A percentile compares a stretch with the other conserved stretches of the same genome.
Conservation (phyloP, 371 early-diverging fungal species). For the Actinomucor elegans region DNA sequence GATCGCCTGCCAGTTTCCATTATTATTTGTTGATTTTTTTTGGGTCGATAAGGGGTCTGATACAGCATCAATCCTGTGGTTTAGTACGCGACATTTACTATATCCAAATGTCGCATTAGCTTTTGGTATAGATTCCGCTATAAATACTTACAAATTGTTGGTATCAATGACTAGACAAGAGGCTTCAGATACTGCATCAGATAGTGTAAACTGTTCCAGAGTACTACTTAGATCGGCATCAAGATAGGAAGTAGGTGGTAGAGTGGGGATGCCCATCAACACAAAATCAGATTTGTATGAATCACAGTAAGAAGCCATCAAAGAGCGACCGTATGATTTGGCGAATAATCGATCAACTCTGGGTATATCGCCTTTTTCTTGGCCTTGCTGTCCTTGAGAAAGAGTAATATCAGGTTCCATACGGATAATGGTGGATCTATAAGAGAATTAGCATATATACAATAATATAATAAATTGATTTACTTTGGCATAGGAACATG, state of each 20-base stretch:
- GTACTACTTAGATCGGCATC: slow-evolving; percentile 56
- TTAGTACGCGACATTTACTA: slow-evolving; percentile 39
- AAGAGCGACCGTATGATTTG: slow-evolving; percentile 66
- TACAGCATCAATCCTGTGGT: slow-evolving; percentile 22
- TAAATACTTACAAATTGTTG: slow-evolving; percentile 40
- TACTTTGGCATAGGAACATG: slow-evolving; percentile 48
- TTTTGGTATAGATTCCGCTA: background rate
- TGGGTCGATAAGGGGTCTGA: too few relatives aligned
- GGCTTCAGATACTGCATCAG: slow-evolving; percentile 44
- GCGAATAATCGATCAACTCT: slow-evolving; percentile 51
- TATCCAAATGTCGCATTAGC: background rate
- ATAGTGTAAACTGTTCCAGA: slow-evolving; percentile 39
- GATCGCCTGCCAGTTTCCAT: slow-evolving; percentile 25
- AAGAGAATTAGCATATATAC: background rate
- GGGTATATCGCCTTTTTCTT: slow-evolving; percentile 8
- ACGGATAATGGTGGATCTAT: slow-evolving; percentile 42
- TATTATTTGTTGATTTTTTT: background rate
- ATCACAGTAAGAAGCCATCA: slow-evolving; percentile 61
- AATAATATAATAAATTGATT: background rate
- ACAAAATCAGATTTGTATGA: slow-evolving; percentile 64
- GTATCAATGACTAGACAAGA: slow-evolving; percentile 60
- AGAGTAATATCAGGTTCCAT: slow-evolving; percentile 52
- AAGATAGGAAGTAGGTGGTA: slow-evolving; percentile 48
- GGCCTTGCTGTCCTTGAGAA: slow-evolving; percentile 5
- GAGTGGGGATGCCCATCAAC: slow-evolving; percentile 59